phyloP scores from a whole-genome alignment of 768 basidiomycete genomes.

The Tephrocybe sp. region DNA sequence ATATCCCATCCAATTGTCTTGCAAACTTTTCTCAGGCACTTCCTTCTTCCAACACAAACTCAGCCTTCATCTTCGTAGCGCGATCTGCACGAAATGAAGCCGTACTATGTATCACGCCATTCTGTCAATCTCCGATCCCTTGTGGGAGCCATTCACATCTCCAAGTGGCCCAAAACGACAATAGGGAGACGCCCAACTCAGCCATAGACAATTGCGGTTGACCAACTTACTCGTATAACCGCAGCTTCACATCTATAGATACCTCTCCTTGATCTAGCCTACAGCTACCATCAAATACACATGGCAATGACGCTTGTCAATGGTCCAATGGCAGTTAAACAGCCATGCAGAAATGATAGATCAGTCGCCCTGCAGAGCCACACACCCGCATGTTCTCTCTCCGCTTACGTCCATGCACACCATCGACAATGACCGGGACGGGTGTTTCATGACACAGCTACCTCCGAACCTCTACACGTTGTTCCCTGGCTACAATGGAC shows the following conservation, averaged over 20 bases:
- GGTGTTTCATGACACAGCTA: background rate
- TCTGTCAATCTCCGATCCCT: background rate
- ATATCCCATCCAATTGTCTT: background rate
- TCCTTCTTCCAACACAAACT: background rate
- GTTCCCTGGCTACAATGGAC: too few relatives aligned
- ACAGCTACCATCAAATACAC: background rate
- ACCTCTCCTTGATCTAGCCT: background rate
- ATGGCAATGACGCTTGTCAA: background rate
- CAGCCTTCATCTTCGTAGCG: constrained; percentile 1
- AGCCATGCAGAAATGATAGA: background rate
- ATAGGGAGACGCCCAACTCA: background rate
- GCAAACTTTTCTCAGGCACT: background rate
- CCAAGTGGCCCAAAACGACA: background rate
- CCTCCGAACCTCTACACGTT: background rate
- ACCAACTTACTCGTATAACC: too few relatives aligned
- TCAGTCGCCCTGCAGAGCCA: background rate
- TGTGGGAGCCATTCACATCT: background rate
- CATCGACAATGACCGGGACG: background rate
- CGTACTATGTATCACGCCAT: background rate
- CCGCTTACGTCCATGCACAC: background rate
- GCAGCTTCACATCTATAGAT: too few relatives aligned
- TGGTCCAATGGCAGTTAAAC: background rate
- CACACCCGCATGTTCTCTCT: background rate
- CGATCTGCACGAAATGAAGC: constrained; percentile 2
- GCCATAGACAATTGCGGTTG: too few relatives aligned